Conservation (phyloP, 192 early-diverging fungal species). For the Backusella liffmaniae region DNA sequence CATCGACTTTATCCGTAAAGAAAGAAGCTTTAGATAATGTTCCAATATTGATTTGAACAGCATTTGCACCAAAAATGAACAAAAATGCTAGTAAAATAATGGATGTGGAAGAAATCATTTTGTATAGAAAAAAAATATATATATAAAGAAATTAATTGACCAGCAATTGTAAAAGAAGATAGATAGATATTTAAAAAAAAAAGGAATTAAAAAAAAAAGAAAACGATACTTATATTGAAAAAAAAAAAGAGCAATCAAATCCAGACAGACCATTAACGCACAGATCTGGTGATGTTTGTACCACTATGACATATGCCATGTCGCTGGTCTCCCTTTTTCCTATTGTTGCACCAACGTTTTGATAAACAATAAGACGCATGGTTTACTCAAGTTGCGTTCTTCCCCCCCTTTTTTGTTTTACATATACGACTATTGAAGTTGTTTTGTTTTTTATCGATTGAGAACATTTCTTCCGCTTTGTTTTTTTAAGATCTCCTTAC, state of each 20-base stretch:
- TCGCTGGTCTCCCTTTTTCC: not conserved
- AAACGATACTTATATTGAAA: not conserved
- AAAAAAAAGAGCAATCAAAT: not conserved
- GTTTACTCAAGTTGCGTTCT: not conserved
- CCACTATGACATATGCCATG: not conserved
- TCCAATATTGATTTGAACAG: conserved; percentile 4
- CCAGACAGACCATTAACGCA: not conserved
- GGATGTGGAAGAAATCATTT: not conserved
- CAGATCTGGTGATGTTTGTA: conserved; percentile 8
- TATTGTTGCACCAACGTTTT: not conserved
- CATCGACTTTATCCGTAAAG: not conserved
- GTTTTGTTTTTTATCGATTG: not conserved
- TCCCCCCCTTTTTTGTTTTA: not conserved
- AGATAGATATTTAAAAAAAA: not conserved
- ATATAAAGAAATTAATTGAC: conserved; percentile 3
- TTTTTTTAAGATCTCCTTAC: not conserved
- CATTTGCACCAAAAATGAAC: not conserved
- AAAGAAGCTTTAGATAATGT: not conserved
- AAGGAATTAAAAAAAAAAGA: not conserved
- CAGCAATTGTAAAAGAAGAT: conserved; percentile 7
- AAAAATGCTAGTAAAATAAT: not conserved
- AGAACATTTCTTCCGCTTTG: not conserved
- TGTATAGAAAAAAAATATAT: not conserved
- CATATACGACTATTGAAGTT: not conserved
- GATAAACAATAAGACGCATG: not conserved